Evolutionary conservation across 805 yeast genomes (phyloP), one percentile per base, ranked within the genome.

Genomic region (Lipomyces yamadae): DNA sequence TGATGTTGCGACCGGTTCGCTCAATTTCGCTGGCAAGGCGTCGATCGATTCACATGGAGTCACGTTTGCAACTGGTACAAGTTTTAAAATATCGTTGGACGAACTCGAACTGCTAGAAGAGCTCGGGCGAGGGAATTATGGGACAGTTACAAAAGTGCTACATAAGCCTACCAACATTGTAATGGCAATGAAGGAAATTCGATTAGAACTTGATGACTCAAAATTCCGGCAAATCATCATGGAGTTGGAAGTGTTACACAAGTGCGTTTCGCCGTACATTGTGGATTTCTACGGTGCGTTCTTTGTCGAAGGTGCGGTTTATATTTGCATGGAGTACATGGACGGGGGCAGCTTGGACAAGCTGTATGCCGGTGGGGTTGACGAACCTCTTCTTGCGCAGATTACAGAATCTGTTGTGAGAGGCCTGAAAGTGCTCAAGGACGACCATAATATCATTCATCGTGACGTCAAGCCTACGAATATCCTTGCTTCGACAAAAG

Each of bases 261-360:
- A 89, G 74, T 95, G 98, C 79, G 85, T 86, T 71, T 88, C 96
- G 15, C 96, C 95, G 1, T 91, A 86, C 76, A 93, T 95, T 76
- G 97, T 95, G 53, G 98, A 94, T 74, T 95, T 95, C 74, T 95
- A 91, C 75, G 99, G 99, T 55, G 99, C 99, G 0, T 94, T 94
- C 75, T 95, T 94, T 76, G 92, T 92, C 39, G 99, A 95, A 78
- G 97, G 98, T 58, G 97, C 98, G 0, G 99, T 94, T 34, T 95
- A 93, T 79, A 92, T 94, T 91, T 95, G 98, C 79, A 94, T 94
- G 85, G 99, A 94, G 79, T 91, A 88, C 77, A 94, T 94, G 99
- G 96, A 92, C 77, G 98, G 97, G 58, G 97, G 97, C 0, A 91
- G 97, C 0, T 80, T 94, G 66, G 97, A 94, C 78, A 91, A 90